phyloP scores from a whole-genome alignment of 2,329 filamentous ascomycete genomes.

The Colletotrichum tofieldiae region DNA sequence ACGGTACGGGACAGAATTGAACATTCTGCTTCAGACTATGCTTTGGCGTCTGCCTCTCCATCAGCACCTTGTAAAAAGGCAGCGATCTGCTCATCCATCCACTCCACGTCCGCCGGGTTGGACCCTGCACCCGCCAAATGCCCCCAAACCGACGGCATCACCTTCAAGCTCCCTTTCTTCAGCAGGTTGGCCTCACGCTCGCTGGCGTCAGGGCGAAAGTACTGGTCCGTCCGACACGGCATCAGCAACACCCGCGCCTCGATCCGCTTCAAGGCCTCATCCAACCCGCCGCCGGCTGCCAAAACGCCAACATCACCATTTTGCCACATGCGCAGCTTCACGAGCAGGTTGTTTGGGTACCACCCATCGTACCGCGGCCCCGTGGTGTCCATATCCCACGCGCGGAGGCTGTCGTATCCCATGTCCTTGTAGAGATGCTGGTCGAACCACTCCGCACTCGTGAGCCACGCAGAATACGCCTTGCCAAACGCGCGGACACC shows the following conservation, averaged over 20 bases:
- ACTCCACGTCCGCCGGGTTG: background rate
- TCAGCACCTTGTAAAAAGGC: background rate
- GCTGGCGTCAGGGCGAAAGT: background rate
- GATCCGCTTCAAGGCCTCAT: background rate
- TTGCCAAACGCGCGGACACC: constrained; percentile 7
- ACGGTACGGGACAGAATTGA: background rate
- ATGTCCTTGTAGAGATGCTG: constrained; percentile 2
- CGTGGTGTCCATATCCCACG: constrained; percentile 1
- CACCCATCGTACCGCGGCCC: constrained; percentile 1
- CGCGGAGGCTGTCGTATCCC: background rate
- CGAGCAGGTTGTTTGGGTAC: background rate
- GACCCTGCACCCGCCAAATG: constrained; percentile 1
- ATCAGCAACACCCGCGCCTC: constrained; percentile 8
- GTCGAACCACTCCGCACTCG: constrained; percentile 4
- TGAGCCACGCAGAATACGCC: constrained; percentile 42
- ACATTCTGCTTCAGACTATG: background rate
- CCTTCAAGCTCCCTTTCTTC: background rate
- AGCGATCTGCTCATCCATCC: background rate
- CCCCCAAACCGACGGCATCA: constrained; percentile 2
- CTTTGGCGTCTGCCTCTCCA: background rate
- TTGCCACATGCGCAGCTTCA: constrained; percentile 6
- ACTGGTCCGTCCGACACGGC: constrained; percentile 3
- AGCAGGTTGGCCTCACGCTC: background rate
- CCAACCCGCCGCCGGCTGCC: background rate
- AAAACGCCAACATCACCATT: background rate